Base-by-base conservation (phyloP, 768 basidiomycete species). In the Tricholoma terreum region DNA sequence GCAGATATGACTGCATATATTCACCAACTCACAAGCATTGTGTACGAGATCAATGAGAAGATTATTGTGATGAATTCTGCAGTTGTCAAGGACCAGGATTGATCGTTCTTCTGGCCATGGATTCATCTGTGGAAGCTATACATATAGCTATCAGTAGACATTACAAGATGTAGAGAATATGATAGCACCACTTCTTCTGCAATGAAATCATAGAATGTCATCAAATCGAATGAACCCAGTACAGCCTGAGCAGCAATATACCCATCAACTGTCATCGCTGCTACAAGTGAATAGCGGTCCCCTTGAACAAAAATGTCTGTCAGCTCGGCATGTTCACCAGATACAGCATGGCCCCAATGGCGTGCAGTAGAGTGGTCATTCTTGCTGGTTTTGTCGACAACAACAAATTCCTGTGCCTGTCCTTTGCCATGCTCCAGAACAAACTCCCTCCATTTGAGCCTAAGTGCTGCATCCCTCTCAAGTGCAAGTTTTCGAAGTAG, bases 191-290 rank as follows among this genome's bases (percentile, higher is more conserved):
- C n/a, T 77, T 65, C 61, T 65, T 66, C 51, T 77, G 76, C 27
- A n/a, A n/a, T n/a, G n/a, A n/a, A n/a, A n/a, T n/a, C n/a, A n/a
- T n/a, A n/a, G n/a, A n/a, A n/a, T n/a, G 65, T 61, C 3, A 61
- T 53, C 0, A 60, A 60, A 62, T 75, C 63, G 33, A 75, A 61
- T 1, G 73, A 75, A 17, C 74, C 76, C 17, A 60, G 58, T 11
- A 76, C 63, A 54, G 69, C 65, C 17, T 61, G 59, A 2, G 63
- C 52, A 3, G 74, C 68, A 50, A 77, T 62, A 53, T 74, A 75
- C 9, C 76, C 76, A 42, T 72, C 59, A 0, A 58, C 42, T 0
- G 67, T 72, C 27, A 78, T 43, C 3, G 74, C 77, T 4, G 72
- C 68, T 21, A 75, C 56, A 22, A 77, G 55, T 5, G 60, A 66